These are phyloP conservation scores for Takakia lepidozioides DNA, from an alignment of 225 moss, liverwort and hornwort species.

Conservation along the genomic window DNA sequence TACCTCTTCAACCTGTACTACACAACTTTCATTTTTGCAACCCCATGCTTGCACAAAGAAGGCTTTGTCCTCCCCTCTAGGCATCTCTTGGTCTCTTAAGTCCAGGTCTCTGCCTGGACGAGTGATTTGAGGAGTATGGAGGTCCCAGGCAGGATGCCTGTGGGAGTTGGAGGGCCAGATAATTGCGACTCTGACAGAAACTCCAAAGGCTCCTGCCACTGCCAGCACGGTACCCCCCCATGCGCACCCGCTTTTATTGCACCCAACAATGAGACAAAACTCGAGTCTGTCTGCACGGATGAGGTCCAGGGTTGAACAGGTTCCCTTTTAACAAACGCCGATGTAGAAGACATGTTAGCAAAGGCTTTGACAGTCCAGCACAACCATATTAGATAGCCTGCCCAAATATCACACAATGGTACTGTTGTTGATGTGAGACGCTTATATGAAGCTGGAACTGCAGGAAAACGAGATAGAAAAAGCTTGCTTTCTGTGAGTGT, in stretches of 20 bases:
- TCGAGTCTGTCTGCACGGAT: conserved; percentile 28
- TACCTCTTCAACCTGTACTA: conserved; percentile 50
- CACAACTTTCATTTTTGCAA: conserved; percentile 13
- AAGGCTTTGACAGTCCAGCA: background rate
- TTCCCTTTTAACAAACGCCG: conserved; percentile 10
- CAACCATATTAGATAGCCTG: too few relatives aligned
- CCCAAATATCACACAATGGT: too few relatives aligned
- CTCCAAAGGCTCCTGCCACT: conserved; percentile 16
- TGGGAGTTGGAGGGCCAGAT: conserved; percentile 51
- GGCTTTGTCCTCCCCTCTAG: conserved; percentile 9
- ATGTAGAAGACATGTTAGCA: background rate
- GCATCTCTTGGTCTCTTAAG: background rate
- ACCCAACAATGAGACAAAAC: conserved; percentile 60
- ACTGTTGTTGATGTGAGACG: too few relatives aligned
- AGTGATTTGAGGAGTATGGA: background rate
- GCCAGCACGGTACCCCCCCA: conserved; percentile 64
- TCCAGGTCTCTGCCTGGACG: background rate
- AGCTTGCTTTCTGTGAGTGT: too few relatives aligned
- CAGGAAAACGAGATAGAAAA: too few relatives aligned
- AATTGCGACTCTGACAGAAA: conserved; percentile 43
- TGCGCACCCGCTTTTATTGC: conserved; percentile 44
- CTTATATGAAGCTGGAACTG: too few relatives aligned
- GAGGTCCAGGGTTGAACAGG: conserved; percentile 74
- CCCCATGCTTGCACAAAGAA: conserved; percentile 28
- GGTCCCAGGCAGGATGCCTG: conserved; percentile 1